Conservation (phyloP, 1,284 basidiomycete species). For the Sporisorium reilianum region DNA sequence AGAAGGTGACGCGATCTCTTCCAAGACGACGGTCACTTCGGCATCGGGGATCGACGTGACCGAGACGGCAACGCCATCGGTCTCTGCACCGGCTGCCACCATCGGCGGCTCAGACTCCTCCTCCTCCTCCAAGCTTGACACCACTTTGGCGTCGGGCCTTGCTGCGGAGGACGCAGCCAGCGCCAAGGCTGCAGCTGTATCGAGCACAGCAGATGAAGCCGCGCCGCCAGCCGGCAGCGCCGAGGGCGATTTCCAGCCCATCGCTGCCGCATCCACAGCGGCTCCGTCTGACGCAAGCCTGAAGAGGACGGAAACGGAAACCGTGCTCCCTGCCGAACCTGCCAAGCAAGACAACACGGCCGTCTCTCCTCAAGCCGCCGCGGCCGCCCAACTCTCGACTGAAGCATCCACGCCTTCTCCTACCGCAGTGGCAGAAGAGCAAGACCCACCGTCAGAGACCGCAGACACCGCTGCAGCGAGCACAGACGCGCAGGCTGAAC, state of each 20-base stretch:
- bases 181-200: not conserved
- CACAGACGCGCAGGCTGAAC: not conserved
- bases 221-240: slow-evolving; percentile 21
- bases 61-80: slow-evolving; percentile 5
- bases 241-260: slow-evolving; percentile 24
- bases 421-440: not conserved
- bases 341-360: slow-evolving; percentile 18
- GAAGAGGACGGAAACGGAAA: not conserved
- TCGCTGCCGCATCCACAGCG: not conserved
- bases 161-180: not conserved
- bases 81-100: not conserved
- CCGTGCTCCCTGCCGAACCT: slow-evolving; percentile 20
- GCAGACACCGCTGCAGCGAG: not conserved
- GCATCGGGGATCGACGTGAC: slow-evolving; percentile 35
- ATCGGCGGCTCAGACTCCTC: slow-evolving; percentile 5
- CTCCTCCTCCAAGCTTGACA: slow-evolving; percentile 7
- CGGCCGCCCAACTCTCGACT: slow-evolving; percentile 2
- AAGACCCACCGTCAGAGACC: not conserved
- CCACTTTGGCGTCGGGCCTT: slow-evolving; percentile 5
- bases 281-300: not conserved
- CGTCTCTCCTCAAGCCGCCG: slow-evolving; percentile 7
- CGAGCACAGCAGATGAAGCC: not conserved
- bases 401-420: not conserved
- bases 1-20: slow-evolving; percentile 17
- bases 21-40: slow-evolving; percentile 43